Evolutionary conservation across 768 basidiomycete species (phyloP).

Genomic region (Lactarius vividus): DNA sequence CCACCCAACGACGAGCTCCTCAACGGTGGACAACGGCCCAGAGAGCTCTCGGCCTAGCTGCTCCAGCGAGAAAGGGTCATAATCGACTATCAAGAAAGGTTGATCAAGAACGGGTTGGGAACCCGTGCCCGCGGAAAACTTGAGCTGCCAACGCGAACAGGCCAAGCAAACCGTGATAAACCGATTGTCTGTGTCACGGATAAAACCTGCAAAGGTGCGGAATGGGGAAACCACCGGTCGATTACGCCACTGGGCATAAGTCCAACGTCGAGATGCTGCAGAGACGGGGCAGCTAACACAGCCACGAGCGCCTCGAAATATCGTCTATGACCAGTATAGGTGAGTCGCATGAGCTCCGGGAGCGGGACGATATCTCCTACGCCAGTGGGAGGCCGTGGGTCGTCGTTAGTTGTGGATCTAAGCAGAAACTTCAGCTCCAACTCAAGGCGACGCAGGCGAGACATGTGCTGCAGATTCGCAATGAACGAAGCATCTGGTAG

Average conservation of each 20-base stretch:
- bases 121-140: not conserved
- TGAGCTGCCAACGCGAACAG: accelerated
- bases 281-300: constrained; percentile 2
- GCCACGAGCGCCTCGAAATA: not conserved
- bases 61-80: not conserved
- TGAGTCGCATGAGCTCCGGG: not conserved
- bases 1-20: constrained; percentile 1
- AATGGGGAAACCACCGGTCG: not conserved
- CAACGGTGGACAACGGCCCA: not conserved
- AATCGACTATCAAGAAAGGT: not conserved
- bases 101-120: not conserved
- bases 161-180: not conserved
- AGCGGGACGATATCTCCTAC: not conserved
- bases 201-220: constrained; percentile 1
- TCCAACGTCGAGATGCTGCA: not conserved
- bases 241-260: not conserved
- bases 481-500: not conserved
- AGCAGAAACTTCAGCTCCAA: not conserved
- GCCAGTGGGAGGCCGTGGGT: too few relatives aligned
- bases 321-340: not conserved
- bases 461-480: not conserved
- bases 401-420: not conserved
- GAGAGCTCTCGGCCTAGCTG: not conserved
- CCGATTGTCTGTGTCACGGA: not conserved
- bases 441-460: not conserved